These are phyloP conservation scores for Aspergillus japonicus DNA, from an alignment of 2,329 filamentous ascomycete species.

Conservation along the genomic window DNA sequence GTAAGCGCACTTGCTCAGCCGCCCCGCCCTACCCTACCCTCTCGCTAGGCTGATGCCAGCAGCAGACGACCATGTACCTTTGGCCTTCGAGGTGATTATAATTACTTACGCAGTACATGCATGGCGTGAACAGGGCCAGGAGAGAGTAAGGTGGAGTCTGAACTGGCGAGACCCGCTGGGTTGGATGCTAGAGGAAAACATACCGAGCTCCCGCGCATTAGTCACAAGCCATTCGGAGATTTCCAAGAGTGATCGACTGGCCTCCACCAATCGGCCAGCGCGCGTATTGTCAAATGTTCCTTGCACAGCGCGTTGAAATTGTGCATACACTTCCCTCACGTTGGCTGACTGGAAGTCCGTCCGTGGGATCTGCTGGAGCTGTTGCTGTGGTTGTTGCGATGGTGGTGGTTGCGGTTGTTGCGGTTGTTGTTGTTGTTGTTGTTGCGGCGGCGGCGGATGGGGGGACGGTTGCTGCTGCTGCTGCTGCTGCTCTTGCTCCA, in stretches of 20 bases:
- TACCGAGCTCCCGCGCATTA: slow-evolving; percentile 66
- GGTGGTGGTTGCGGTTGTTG: slow-evolving; percentile 27
- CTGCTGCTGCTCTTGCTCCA: slow-evolving; percentile 19
- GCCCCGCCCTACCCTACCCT: not conserved
- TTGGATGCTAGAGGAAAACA: slow-evolving; percentile 42
- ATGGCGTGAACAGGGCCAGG: not conserved
- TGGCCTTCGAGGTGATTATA: not conserved
- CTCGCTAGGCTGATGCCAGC: not conserved
- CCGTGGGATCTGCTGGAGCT: slow-evolving; percentile 20
- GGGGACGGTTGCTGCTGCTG: slow-evolving; percentile 23
- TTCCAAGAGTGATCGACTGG: slow-evolving; percentile 57
- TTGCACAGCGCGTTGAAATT: slow-evolving; percentile 57
- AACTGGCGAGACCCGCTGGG: slow-evolving; percentile 8
- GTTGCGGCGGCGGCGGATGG: slow-evolving; percentile 20
- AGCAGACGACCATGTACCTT: not conserved
- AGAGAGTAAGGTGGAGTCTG: not conserved
- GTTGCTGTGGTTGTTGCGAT: slow-evolving; percentile 31
- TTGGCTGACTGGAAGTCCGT: slow-evolving; percentile 46
- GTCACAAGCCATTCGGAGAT: slow-evolving; percentile 67
- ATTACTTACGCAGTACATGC: not conserved
- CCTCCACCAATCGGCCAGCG: slow-evolving; percentile 60
- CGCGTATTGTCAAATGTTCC: slow-evolving; percentile 71
- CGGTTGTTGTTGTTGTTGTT: not conserved
- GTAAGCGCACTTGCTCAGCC: not conserved
- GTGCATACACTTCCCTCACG: slow-evolving; percentile 67